phyloP scores from a whole-genome alignment of 2,329 filamentous ascomycete genomes.

The Fusarium sororula region DNA sequence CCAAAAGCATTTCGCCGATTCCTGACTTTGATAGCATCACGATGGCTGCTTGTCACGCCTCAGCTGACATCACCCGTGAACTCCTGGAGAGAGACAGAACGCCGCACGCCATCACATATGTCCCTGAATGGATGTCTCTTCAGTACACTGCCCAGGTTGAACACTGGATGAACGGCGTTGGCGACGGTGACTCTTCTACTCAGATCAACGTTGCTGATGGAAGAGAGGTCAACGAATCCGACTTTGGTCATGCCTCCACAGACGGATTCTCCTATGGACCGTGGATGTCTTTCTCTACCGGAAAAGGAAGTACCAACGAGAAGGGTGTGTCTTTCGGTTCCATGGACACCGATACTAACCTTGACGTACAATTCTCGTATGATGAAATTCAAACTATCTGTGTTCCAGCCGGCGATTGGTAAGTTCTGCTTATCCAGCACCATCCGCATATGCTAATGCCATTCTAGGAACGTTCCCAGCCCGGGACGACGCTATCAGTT shows the following conservation, averaged over 20 bases:
- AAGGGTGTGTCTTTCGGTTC: neutral
- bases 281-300: conserved; percentile 19
- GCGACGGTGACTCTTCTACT: conserved; percentile 18
- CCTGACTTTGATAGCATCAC: conserved; percentile 19
- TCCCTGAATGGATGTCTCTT: conserved; percentile 19
- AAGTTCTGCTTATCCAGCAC: neutral
- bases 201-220: conserved; percentile 26
- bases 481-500: conserved; percentile 27
- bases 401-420: conserved; percentile 23
- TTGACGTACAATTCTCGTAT: conserved; percentile 30
- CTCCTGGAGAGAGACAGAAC: conserved; percentile 19
- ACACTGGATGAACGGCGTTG: conserved; percentile 31
- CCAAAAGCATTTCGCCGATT: accelerated
- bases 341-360: conserved; percentile 16
- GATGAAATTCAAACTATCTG: conserved; percentile 34
- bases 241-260: conserved; percentile 27
- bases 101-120: conserved; percentile 30
- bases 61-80: conserved; percentile 19
- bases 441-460: neutral
- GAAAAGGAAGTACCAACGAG: conserved; percentile 5
- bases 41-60: conserved; percentile 32
- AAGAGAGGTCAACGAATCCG: conserved; percentile 16
- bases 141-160: conserved; percentile 26
- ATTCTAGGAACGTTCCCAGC: conserved; percentile 28
- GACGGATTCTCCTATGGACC: conserved; percentile 28